Conservation (phyloP, 1,284 basidiomycete genomes). For the Mycosarcoma maydis region DNA sequence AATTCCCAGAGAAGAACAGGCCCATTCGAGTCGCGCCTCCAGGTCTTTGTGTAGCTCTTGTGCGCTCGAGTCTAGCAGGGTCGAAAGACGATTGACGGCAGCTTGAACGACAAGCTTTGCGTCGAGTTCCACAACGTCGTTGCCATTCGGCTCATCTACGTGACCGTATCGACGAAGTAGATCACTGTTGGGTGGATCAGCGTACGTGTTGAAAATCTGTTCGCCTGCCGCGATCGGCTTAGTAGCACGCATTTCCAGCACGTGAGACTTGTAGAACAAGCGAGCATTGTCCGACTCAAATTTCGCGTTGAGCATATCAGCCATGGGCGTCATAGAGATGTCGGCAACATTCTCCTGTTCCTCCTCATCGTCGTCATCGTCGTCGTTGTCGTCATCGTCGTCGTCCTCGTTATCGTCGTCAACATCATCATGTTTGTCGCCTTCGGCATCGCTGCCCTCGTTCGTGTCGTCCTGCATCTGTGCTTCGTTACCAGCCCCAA, state of each 20-base stretch:
- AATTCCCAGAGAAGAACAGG: slow-evolving; percentile 53
- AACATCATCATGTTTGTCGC: slow-evolving; percentile 12
- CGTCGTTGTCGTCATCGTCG: slow-evolving; percentile 42
- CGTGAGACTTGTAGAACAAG: slow-evolving; percentile 79
- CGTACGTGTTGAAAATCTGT: slow-evolving; percentile 95
- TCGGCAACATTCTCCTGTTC: slow-evolving; percentile 70
- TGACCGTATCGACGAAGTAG: slow-evolving; percentile 92
- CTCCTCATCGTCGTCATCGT: slow-evolving; percentile 35
- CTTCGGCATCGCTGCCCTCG: not conserved
- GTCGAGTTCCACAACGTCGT: slow-evolving; percentile 84
- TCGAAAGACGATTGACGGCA: slow-evolving; percentile 10
- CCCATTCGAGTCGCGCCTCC: slow-evolving; percentile 51
- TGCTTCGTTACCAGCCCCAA: too few species aligned
- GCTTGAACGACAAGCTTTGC: slow-evolving; percentile 78
- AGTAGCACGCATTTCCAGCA: slow-evolving; percentile 83
- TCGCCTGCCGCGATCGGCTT: slow-evolving; percentile 79
- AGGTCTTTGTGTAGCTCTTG: slow-evolving; percentile 30
- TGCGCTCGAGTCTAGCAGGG: slow-evolving; percentile 1
- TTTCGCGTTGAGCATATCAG: slow-evolving; percentile 76
- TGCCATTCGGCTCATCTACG: slow-evolving; percentile 87
- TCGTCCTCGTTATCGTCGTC: slow-evolving; percentile 7
- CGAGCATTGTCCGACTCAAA: slow-evolving; percentile 71
- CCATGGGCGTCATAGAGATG: slow-evolving; percentile 94
- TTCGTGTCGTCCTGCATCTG: not conserved
- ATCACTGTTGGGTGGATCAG: slow-evolving; percentile 92